Evolutionary conservation across 306 rosid species (phyloP).

Genomic region (Dalbergia oliveri): DNA sequence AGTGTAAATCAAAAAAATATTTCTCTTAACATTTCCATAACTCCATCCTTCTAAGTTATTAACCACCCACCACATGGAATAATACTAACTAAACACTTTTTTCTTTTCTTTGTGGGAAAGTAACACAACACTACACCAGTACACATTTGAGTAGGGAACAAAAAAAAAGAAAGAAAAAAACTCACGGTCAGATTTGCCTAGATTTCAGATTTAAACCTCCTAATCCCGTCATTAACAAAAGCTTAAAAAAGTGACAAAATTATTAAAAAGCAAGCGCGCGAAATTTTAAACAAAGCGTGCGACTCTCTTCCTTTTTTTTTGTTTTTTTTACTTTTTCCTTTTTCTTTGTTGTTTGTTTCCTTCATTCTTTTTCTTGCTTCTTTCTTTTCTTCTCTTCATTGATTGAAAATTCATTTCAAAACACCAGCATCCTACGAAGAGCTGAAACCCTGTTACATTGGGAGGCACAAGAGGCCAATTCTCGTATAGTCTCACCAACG

Average conservation of each 20-base stretch:
- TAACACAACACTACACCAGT: conserved; percentile 12
- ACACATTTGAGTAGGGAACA: neutral
- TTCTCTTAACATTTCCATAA: neutral
- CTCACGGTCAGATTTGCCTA: conserved; percentile 51
- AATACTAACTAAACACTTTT: conserved; percentile 11
- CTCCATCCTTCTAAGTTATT: neutral
- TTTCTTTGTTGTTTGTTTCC: neutral
- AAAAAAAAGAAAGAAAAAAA: neutral
- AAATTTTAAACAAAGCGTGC: conserved; percentile 45
- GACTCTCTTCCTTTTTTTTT: neutral
- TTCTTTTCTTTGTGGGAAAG: neutral
- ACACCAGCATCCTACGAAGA: conserved; percentile 72
- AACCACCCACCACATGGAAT: neutral
- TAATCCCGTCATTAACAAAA: conserved; percentile 44
- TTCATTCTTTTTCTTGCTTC: neutral
- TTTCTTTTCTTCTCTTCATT: neutral
- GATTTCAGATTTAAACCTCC: conserved; percentile 46
- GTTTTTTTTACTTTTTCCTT: neutral
- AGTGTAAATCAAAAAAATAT: no score
- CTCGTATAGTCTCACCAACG: conserved; percentile 77
- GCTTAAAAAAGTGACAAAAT: conserved; percentile 1
- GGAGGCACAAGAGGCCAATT: conserved; percentile 58
- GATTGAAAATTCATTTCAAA: conserved; percentile 45
- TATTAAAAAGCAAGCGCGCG: conserved; percentile 43
- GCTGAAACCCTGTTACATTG: conserved; percentile 44